Base-by-base conservation (phyloP, 169 alveolate genomes). In the Blepharisma undulans region DNA sequence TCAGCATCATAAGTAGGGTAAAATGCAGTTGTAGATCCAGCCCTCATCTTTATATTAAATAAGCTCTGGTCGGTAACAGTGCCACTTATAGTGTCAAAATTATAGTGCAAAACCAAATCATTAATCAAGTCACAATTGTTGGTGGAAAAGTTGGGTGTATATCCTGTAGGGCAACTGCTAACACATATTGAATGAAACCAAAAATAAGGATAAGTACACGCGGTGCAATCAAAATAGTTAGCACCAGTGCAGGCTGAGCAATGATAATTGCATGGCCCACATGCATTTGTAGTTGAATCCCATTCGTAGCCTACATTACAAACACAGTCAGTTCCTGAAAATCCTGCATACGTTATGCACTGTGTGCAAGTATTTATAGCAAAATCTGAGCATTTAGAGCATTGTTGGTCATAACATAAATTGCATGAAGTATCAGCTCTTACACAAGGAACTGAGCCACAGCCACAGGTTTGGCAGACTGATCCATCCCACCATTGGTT, bases 121-220 rank as follows among this genome's bases (percentile, higher is more conserved):
- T 48, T 21, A 7, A 4, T 60, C 29, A 60, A 1, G 10, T 48
- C 74, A 60, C 89, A 82, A 34, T 4, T n/a, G 12, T 21, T 8
- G 60, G 84, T 82, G 12, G n/a, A 14, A 32, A 10, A n/a, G 32
- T 82, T 82, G 0, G 33, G 2, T 0, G 78, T 82, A 59, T 21
- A 48, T 0, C 89, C 89, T 34, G 33, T 82, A 21, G 89, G 89
- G 21, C 89, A 82, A 10, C 33, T 22, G 32, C 30, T 6, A 1
- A 82, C 16, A 33, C 89, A 82, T 22, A 82, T 34, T 16, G 33
- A 72, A 82, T 82, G 60, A n/a, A 82, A 82, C 86, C 86, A 78
- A 82, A 18, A 82, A 36, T 36, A 82, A 36, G 71, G 71, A 22
- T 19, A 8, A 0, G 1, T 5, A 33, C 89, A 82, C 8, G 33